Evolutionary conservation across 1,139 yeast species (phyloP).

Genomic region (Pneumocystis wakefieldiae): DNA sequence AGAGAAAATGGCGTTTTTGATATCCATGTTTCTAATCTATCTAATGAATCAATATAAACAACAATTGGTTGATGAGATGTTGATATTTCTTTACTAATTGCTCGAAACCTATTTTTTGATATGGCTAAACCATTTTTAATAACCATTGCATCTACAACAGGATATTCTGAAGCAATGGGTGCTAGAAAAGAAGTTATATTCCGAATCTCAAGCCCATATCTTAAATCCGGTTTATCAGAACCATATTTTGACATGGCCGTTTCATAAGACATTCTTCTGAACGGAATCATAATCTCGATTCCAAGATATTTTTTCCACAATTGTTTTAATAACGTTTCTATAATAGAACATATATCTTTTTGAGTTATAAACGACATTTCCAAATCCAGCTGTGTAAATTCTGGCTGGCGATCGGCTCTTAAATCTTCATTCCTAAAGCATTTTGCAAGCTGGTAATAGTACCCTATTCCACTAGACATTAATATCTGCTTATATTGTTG

Average conservation of each 20-base stretch:
- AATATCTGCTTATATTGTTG: slow-evolving; percentile 90
- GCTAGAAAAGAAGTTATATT: slow-evolving; percentile 33
- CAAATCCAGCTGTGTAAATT: slow-evolving; percentile 86
- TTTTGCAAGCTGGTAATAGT: slow-evolving; percentile 78
- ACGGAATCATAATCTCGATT: slow-evolving; percentile 11
- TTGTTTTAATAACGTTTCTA: slow-evolving; percentile 40
- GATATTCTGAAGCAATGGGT: slow-evolving; percentile 30
- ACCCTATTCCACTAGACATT: slow-evolving; percentile 83
- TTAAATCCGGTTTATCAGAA: slow-evolving; percentile 84
- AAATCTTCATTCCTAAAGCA: slow-evolving; percentile 95
- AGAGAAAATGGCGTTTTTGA: background rate
- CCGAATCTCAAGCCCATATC: slow-evolving; percentile 39
- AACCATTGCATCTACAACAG: slow-evolving; percentile 60
- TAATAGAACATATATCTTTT: slow-evolving; percentile 49
- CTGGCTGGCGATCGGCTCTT: slow-evolving; percentile 91
- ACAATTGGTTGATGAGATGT: slow-evolving; percentile 22
- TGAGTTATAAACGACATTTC: slow-evolving; percentile 77
- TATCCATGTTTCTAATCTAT: background rate
- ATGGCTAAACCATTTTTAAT: slow-evolving; percentile 28
- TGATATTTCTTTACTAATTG: slow-evolving; percentile 1
- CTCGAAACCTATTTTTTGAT: slow-evolving; percentile 43
- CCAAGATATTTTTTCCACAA: slow-evolving; percentile 42
- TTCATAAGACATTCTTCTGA: slow-evolving; percentile 41
- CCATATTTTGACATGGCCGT: slow-evolving; percentile 68
- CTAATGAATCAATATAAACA: background rate